Conservation (phyloP, 345 rosid genomes). For the Rubroshorea leprosula region DNA sequence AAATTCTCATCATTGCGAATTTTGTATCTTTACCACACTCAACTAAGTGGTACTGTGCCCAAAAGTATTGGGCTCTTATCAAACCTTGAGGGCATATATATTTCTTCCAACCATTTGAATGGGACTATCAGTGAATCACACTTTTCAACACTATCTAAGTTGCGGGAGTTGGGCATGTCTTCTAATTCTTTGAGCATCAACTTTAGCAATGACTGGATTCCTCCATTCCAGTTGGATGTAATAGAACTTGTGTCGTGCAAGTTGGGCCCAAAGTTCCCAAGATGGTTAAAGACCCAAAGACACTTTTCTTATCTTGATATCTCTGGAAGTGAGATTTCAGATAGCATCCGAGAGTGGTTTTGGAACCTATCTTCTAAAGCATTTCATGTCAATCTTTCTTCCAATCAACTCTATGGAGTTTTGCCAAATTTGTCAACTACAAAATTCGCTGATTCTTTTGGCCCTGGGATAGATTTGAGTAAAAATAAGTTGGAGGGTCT, state of each 20-base stretch:
- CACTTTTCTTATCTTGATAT: conserved; percentile 2
- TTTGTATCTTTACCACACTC: conserved; percentile 12
- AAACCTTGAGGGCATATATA: not conserved
- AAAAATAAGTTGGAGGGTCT: conserved; percentile 18
- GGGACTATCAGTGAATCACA: conserved; percentile 18
- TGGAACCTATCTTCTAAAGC: conserved; percentile 10
- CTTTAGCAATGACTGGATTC: not conserved
- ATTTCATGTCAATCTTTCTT: conserved; percentile 11
- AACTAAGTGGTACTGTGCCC: conserved; percentile 9
- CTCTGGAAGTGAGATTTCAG: not conserved
- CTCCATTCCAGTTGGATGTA: not conserved
- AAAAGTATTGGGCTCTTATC: conserved; percentile 4
- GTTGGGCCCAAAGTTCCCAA: not conserved
- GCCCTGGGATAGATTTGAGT: conserved; percentile 25
- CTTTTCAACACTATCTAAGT: not conserved
- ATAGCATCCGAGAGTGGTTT: not conserved
- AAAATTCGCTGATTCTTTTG: not conserved
- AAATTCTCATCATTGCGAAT: not conserved
- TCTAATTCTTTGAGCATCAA: not conserved
- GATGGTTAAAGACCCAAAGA: not conserved
- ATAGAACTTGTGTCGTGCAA: not conserved
- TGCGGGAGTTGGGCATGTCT: not conserved
- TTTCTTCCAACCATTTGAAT: not conserved
- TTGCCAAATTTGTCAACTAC: conserved; percentile 15
- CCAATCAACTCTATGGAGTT: conserved; percentile 17